Conservation (phyloP, 2,329 filamentous ascomycete genomes). For the Chrysoporthe cubensis region DNA sequence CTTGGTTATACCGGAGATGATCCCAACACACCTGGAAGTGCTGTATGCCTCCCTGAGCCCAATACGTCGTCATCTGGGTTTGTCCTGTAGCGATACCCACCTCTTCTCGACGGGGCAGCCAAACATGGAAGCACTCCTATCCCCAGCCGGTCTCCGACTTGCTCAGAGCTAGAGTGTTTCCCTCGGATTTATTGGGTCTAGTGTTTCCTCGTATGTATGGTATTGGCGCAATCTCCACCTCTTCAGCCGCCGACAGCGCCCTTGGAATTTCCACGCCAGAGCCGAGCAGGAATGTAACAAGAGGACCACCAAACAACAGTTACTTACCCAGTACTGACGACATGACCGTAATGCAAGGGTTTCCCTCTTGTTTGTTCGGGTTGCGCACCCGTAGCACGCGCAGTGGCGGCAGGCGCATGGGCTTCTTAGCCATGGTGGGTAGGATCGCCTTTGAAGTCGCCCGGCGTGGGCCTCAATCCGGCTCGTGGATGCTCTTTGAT, state of each 20-base stretch:
- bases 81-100: too few relatives aligned
- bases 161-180: background rate
- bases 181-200: background rate
- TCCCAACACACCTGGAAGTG: too few relatives aligned
- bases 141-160: background rate
- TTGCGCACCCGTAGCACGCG: slow-evolving; percentile 58
- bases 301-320: slow-evolving; percentile 22
- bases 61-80: too few relatives aligned
- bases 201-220: background rate
- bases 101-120: too few relatives aligned
- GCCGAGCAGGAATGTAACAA: background rate
- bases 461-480: slow-evolving; percentile 26
- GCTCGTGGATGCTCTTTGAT: background rate
- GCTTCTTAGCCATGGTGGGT: slow-evolving; percentile 17
- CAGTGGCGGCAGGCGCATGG: slow-evolving; percentile 55
- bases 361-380: slow-evolving; percentile 52
- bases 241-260: background rate
- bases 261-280: background rate
- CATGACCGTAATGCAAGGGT: slow-evolving; percentile 62
- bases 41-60: too few relatives aligned
- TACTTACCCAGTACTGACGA: slow-evolving; percentile 59
- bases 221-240: background rate
- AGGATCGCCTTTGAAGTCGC: slow-evolving; percentile 14
- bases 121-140: background rate
- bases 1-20: too few relatives aligned